Evolutionary conservation across 345 rosid species (phyloP).

Genomic region (Citrus inodora): DNA sequence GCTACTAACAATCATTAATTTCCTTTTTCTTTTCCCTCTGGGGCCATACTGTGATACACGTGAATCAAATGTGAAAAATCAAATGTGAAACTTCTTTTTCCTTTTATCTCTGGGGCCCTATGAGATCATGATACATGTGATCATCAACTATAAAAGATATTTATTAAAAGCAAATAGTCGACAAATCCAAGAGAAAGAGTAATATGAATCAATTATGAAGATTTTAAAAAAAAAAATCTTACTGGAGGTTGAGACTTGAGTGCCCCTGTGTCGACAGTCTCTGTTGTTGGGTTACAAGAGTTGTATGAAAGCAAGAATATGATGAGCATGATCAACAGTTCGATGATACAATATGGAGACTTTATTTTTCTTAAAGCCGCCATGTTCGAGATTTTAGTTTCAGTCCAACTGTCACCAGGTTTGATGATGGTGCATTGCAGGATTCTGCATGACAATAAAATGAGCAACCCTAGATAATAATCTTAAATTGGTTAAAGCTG

Average conservation of each 20-base stretch:
- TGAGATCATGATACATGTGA: neutral
- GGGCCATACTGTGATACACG: neutral
- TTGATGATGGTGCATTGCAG: neutral
- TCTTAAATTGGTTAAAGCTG: neutral
- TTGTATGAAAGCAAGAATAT: constrained; percentile 19
- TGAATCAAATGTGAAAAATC: neutral
- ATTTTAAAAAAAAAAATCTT: constrained; percentile 15
- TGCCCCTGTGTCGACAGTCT: neutral
- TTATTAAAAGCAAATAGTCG: neutral
- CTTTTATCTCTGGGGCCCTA: neutral
- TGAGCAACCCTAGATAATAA: neutral
- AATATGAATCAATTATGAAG: neutral
- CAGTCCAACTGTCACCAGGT: neutral
- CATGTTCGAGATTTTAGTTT: neutral
- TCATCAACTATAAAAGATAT: too few species aligned
- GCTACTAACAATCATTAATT: neutral
- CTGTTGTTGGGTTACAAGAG: neutral
- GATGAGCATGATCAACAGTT: constrained; percentile 13
- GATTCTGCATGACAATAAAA: neutral
- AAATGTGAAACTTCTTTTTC: too few species aligned
- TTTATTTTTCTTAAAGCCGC: constrained; percentile 15
- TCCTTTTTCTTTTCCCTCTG: neutral
- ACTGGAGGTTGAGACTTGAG: constrained; percentile 12
- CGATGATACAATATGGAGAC: constrained; percentile 7
- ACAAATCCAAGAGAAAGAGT: neutral